These are phyloP conservation scores for Kodamaea sagamina DNA, from an alignment of 805 yeast genomes.

Conservation along the genomic window DNA sequence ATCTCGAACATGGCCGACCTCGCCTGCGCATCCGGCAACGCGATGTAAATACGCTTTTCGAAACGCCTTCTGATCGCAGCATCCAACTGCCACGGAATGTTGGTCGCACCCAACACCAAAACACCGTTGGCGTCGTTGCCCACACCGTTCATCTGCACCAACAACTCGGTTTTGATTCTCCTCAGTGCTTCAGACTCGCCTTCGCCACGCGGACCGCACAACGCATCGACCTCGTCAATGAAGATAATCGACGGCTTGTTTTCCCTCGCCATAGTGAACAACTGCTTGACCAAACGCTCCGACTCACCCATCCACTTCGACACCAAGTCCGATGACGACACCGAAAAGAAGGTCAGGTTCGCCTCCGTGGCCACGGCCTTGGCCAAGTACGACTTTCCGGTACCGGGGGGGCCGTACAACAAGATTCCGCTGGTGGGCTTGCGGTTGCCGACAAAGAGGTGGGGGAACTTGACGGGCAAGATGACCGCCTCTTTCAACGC, in stretches of 20 bases:
- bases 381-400: slow-evolving; percentile 95
- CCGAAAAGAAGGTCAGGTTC: slow-evolving; percentile 93
- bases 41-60: slow-evolving; percentile 91
- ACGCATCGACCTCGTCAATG: slow-evolving; percentile 96
- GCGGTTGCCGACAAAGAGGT: slow-evolving; percentile 89
- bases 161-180: slow-evolving; percentile 90
- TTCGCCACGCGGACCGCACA: slow-evolving; percentile 97
- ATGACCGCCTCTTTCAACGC: slow-evolving; percentile 97
- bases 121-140: slow-evolving; percentile 95
- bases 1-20: slow-evolving; percentile 91
- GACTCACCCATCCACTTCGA: slow-evolving; percentile 99
- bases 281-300: slow-evolving; percentile 91
- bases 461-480: slow-evolving; percentile 94
- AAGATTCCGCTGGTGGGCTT: slow-evolving; percentile 91
- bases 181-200: slow-evolving; percentile 96
- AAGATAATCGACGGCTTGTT: slow-evolving; percentile 93
- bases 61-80: slow-evolving; percentile 97
- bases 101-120: slow-evolving; percentile 93
- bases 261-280: slow-evolving; percentile 95
- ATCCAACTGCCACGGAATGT: slow-evolving; percentile 98
- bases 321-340: slow-evolving; percentile 93
- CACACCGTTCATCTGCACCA: slow-evolving; percentile 99
- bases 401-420: slow-evolving; percentile 82
- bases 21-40: slow-evolving; percentile 92
- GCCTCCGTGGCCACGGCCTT: slow-evolving; percentile 99